Conservation (phyloP, 176 grass and related monocot genomes). For the Oryza longistaminata region DNA sequence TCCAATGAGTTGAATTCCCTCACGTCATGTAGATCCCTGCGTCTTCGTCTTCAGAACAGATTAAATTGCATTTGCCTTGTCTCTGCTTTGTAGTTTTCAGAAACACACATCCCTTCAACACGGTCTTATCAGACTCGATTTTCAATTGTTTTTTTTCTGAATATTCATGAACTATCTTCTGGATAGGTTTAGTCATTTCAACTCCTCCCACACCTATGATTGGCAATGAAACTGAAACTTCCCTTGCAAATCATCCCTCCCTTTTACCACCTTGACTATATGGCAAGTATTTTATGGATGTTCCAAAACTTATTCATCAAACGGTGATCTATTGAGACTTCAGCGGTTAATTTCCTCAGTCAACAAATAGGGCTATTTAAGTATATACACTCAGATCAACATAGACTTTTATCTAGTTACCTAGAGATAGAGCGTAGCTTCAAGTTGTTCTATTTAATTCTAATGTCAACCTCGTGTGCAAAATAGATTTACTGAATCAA, state of each 20-base stretch:
- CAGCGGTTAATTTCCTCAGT: background rate
- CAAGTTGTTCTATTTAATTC: background rate
- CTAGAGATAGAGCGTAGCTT: background rate
- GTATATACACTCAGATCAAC: background rate
- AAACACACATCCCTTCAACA: background rate
- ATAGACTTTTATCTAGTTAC: background rate
- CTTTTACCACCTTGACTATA: background rate
- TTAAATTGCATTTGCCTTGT: background rate
- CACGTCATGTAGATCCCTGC: background rate
- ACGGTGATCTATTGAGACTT: background rate
- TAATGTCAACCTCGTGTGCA: background rate
- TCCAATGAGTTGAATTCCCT: background rate
- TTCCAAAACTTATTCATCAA: background rate
- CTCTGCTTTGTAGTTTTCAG: no score
- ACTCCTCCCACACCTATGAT: background rate
- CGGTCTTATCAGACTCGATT: background rate
- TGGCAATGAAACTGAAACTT: background rate
- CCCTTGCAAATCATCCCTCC: background rate
- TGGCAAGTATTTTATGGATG: background rate
- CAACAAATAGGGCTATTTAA: background rate
- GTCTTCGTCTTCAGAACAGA: background rate
- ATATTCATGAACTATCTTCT: background rate
- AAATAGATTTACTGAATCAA: no score
- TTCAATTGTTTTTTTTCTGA: background rate
- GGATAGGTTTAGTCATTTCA: background rate